Evolutionary conservation across 192 early-diverging fungal species (phyloP), one percentile per base, ranked within the genome.

Genomic region (Powellomyces hirtus): DNA sequence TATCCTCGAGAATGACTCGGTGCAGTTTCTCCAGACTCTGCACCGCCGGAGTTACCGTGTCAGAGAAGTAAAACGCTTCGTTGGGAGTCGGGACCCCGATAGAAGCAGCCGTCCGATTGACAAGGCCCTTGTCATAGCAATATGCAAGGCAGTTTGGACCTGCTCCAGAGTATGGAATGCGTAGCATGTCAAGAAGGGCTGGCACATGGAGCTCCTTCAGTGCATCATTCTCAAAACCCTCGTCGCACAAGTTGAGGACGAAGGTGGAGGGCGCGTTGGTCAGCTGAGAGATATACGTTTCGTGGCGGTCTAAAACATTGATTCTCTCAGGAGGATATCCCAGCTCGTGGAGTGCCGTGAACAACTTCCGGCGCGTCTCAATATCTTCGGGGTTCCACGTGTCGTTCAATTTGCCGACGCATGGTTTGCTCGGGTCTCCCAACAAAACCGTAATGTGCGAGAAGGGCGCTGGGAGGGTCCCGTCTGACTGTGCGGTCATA

Each of bases 51-150:
- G 67, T 65, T 8, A 40, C 40, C 18, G 74, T 61, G 59, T 78
- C 69, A 1, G 59, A 34, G 38, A 78, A 64, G 67, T 71, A 84
- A 44, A 68, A 77, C n/a, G 70, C 66, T 67, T 84, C 83, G 26
- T 44, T 44, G 0, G 83, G 79, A 1, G 78, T 84, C 26, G 83
- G 78, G 18, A 84, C 78, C 22, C 80, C 80, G n/a, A 84, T 53
- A 11, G 80, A 71, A n/a, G 78, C 66, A 4, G 83, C 83, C 2
- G 81, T 75, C 24, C 81, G 61, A 59, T 81, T 83, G 13, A 85
- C 83, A 42, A 85, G 70, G 6, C 81, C 83, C 59, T 85, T 85
- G 70, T 85, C 83, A 58, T 83, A 85, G 73, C 83, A 85, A 52
- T 64, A 68, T 4, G 81, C 76, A 18, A 85, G 64, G 51, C 81